phyloP scores from a whole-genome alignment of 345 rosid species.

The Eucalyptus sp. region DNA sequence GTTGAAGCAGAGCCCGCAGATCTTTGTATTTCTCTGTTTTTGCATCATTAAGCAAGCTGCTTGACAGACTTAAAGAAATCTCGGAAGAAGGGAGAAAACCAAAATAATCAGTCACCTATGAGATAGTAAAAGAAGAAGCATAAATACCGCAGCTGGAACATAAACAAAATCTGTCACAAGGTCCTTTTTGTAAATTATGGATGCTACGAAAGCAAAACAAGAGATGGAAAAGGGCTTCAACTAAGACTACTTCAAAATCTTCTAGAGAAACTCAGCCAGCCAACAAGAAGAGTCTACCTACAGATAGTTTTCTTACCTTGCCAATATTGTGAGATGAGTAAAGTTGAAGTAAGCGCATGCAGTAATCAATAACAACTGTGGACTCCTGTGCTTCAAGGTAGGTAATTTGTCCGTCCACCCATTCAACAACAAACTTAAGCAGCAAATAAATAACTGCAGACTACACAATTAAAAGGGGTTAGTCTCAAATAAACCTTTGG shows the following conservation, averaged over 20 bases:
- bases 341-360: slow-evolving; percentile 86
- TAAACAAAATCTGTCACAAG: background rate
- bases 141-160: background rate
- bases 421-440: slow-evolving; percentile 81
- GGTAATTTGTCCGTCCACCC: slow-evolving; percentile 97
- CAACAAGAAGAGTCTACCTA: background rate
- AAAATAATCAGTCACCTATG: background rate
- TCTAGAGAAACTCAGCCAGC: background rate
- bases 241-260: background rate
- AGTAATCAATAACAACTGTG: slow-evolving; percentile 59
- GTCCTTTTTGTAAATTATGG: background rate
- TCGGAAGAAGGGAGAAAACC: slow-evolving; percentile 5
- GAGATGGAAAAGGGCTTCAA: background rate
- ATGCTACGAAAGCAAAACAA: background rate
- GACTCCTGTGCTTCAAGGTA: slow-evolving; percentile 90
- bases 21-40: slow-evolving; percentile 82
- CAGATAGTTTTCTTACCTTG: slow-evolving; percentile 43
- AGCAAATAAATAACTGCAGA: slow-evolving; percentile 89
- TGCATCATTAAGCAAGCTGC: slow-evolving; percentile 71
- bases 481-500: background rate
- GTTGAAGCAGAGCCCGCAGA: slow-evolving; percentile 87
- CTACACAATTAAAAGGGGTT: slow-evolving; percentile 7
- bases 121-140: background rate
- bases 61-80: slow-evolving; percentile 70
- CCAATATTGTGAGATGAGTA: slow-evolving; percentile 95